phyloP scores from a whole-genome alignment of 2,329 filamentous ascomycete species.

The Epichloe scottii region DNA sequence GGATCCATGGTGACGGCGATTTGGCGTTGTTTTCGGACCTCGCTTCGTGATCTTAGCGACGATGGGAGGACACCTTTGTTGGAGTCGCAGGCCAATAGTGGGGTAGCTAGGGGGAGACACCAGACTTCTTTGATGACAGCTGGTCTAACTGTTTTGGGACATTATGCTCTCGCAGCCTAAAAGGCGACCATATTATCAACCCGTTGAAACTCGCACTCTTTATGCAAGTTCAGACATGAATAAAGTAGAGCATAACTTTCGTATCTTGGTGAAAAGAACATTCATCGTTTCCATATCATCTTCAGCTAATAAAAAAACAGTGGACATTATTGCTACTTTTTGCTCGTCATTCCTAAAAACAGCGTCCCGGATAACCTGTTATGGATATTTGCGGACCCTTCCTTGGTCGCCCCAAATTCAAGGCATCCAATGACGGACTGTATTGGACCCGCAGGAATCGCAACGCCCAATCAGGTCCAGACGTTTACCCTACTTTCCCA shows the following conservation, averaged over 20 bases:
- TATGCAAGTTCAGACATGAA: no score
- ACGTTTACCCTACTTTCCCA: slow-evolving; percentile 29
- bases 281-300: no score
- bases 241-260: no score
- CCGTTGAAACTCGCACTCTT: neutral
- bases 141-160: neutral
- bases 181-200: neutral
- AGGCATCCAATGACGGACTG: slow-evolving; percentile 1
- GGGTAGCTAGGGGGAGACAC: neutral
- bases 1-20: slow-evolving; percentile 46
- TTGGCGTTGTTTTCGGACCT: slow-evolving; percentile 1
- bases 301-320: no score
- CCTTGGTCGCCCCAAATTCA: neutral
- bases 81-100: slow-evolving; percentile 5
- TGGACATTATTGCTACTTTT: no score
- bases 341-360: neutral
- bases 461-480: slow-evolving; percentile 20
- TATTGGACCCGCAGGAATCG: slow-evolving; percentile 11
- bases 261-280: no score
- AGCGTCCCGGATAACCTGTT: neutral
- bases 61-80: slow-evolving; percentile 6
- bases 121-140: no score
- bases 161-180: neutral
- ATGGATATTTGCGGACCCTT: neutral
- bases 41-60: neutral